Conservation (phyloP, 495 filamentous ascomycete genomes). For the Daldinia vernicosa region DNA sequence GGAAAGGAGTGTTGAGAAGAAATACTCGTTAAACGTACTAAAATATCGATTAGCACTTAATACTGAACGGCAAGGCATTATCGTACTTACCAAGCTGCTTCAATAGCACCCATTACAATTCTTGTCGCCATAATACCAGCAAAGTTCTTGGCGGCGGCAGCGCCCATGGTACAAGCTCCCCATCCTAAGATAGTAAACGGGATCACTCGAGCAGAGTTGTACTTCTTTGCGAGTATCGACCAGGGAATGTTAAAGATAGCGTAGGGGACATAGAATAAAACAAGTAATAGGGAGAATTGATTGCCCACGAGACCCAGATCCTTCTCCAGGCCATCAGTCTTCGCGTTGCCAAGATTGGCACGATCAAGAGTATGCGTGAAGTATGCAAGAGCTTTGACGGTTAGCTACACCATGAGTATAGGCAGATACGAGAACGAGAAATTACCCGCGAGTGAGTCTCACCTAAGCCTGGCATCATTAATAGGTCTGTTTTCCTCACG, state of each 20-base stretch:
- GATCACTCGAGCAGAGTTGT: constrained; percentile 37
- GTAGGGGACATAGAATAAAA: neutral
- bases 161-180: constrained; percentile 51
- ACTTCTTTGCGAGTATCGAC: constrained; percentile 34
- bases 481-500: constrained; percentile 47
- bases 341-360: neutral
- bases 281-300: neutral
- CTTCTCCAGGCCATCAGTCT: neutral
- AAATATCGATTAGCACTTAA: neutral
- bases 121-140: neutral
- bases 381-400: neutral
- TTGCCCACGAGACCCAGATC: neutral
- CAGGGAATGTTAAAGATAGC: constrained; percentile 32
- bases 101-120: neutral
- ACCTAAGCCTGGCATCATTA: constrained; percentile 44
- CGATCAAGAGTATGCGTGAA: neutral
- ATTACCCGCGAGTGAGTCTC: constrained; percentile 1
- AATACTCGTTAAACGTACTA: neutral
- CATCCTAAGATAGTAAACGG: constrained; percentile 42
- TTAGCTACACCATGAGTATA: neutral
- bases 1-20: neutral
- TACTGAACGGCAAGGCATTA: neutral
- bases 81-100: neutral
- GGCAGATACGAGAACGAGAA: neutral
- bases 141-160: neutral